A percentile compares a stretch with the other conserved stretches of the same genome.
Evolutionary conservation across 2,329 filamentous ascomycete species (phyloP).

Genomic region (Sporothrix humicola): DNA sequence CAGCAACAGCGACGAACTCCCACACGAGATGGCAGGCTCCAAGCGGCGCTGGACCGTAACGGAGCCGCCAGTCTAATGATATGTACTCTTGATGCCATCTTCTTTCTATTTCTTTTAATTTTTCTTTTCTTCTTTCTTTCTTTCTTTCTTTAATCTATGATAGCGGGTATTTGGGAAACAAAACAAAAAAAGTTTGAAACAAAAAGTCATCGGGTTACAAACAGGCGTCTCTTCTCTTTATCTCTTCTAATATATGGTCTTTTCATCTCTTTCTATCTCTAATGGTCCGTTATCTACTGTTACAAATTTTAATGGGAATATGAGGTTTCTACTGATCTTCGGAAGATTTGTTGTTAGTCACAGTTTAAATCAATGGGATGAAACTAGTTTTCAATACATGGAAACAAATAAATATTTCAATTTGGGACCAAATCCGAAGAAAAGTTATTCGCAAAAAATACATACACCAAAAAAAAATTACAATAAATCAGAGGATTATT

Average conservation of each 20-base stretch:
- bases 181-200: slow-evolving; percentile 11
- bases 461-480: no score
- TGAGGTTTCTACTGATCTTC: no score
- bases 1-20: slow-evolving; percentile 45
- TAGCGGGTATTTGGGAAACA: slow-evolving; percentile 20
- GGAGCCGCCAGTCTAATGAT: slow-evolving; percentile 43
- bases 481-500: no score
- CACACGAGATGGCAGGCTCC: slow-evolving; percentile 53
- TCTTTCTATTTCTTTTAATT: not conserved
- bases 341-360: no score
- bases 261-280: not conserved
- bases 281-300: not conserved
- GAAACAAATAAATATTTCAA: no score
- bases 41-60: slow-evolving; percentile 64
- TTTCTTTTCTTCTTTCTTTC: not conserved
- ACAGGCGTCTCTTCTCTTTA: not conserved
- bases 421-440: no score
- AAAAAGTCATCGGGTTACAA: not conserved
- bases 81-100: not conserved
- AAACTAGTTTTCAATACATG: no score
- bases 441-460: no score
- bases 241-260: no score
- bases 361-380: no score
- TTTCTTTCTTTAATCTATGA: not conserved
- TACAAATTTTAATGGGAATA: slow-evolving; percentile 3